phyloP scores from a whole-genome alignment of 441 rosid species.

The Omphalea diandra region DNA sequence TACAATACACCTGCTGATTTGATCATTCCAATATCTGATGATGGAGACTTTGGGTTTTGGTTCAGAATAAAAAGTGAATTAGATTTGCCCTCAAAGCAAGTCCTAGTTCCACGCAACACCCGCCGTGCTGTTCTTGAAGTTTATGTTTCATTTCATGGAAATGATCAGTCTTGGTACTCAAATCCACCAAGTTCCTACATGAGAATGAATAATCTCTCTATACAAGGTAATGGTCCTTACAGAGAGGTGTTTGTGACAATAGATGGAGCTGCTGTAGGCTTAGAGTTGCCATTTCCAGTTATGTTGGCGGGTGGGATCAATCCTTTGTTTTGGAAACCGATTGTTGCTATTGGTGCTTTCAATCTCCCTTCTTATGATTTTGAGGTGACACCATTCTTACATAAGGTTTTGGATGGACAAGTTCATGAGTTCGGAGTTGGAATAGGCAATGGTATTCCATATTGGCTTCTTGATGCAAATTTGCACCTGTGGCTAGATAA shows the following conservation, averaged over 20 bases:
- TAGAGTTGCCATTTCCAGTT: slow-evolving; percentile 18
- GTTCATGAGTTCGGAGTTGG: slow-evolving; percentile 51
- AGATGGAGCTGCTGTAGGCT: slow-evolving; percentile 60
- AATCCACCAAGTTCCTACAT: slow-evolving; percentile 1
- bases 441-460: slow-evolving; percentile 52
- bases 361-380: slow-evolving; percentile 62
- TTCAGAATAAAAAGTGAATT: not conserved
- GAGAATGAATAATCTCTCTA: slow-evolving; percentile 13
- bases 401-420: slow-evolving; percentile 51
- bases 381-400: slow-evolving; percentile 66
- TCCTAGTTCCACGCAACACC: not conserved
- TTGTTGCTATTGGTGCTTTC: slow-evolving; percentile 70
- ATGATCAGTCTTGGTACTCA: not conserved
- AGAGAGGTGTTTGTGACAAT: slow-evolving; percentile 61
- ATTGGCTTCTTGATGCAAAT: slow-evolving; percentile 81
- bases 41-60: not conserved
- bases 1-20: slow-evolving; percentile 6
- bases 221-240: slow-evolving; percentile 65
- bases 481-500: slow-evolving; percentile 69
- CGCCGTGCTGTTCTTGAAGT: slow-evolving; percentile 10
- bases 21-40: slow-evolving; percentile 1
- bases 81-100: not conserved
- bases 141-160: slow-evolving; percentile 10
- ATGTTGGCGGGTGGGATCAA: slow-evolving; percentile 41
- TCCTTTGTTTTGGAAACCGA: slow-evolving; percentile 74